phyloP scores from a whole-genome alignment of 306 rosid genomes.

The Medicago ruthenica region DNA sequence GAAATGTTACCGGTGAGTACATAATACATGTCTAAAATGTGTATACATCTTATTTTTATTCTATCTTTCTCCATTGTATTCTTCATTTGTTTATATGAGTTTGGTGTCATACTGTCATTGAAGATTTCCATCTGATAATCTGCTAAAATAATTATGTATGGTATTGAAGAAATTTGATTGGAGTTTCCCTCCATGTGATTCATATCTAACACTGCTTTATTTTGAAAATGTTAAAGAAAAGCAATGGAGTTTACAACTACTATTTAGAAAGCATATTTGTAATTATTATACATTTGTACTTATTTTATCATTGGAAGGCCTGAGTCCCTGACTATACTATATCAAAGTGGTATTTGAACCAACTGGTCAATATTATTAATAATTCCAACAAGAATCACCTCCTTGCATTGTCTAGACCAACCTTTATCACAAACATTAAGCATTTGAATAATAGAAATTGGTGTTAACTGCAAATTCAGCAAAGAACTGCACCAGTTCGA shows the following conservation, averaged over 20 bases:
- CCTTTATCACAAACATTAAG: no score
- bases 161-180: conserved; percentile 24
- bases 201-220: not conserved
- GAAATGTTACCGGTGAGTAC: conserved; percentile 25
- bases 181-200: not conserved
- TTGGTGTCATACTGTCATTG: conserved; percentile 5
- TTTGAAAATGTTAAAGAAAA: conserved; percentile 21
- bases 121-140: conserved; percentile 25
- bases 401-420: no score
- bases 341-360: no score
- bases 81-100: conserved; percentile 16
- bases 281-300: no score
- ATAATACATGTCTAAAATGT: conserved; percentile 31
- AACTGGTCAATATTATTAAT: no score
- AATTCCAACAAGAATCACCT: no score
- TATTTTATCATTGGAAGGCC: no score
- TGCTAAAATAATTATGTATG: conserved; percentile 23
- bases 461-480: no score
- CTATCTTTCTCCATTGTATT: conserved; percentile 5
- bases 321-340: no score
- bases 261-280: not conserved
- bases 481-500: no score
- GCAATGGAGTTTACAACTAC: not conserved
- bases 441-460: no score
- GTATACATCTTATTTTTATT: conserved; percentile 21